phyloP scores from a whole-genome alignment of 2,329 filamentous ascomycete genomes.

The Pyrenochaeta sp. region DNA sequence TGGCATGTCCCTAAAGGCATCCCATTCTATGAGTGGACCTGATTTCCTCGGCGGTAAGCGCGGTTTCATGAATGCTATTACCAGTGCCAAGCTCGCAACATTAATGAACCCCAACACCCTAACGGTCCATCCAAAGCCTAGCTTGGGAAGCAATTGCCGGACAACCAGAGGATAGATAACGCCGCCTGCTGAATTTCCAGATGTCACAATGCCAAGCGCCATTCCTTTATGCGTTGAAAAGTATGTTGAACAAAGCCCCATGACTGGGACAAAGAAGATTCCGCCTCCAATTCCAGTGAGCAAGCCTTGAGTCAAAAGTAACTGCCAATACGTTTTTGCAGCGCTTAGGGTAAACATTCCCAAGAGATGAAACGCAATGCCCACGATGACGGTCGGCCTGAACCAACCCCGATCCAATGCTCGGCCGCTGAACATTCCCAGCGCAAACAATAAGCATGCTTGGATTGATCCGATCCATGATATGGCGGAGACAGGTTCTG shows the following conservation, averaged over 20 bases:
- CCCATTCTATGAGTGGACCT: conserved; percentile 64
- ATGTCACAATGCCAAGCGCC: conserved; percentile 66
- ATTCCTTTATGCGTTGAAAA: conserved; percentile 65
- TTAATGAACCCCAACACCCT: conserved; percentile 57
- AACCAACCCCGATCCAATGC: conserved; percentile 61
- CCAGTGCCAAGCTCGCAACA: conserved; percentile 41
- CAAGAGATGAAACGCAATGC: conserved; percentile 53
- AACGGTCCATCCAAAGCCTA: conserved; percentile 45
- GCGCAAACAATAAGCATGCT: conserved; percentile 56
- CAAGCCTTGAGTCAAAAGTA: conserved; percentile 43
- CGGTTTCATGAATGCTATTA: conserved; percentile 55
- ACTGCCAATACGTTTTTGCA: conserved; percentile 59
- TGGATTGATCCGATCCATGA: conserved; percentile 63
- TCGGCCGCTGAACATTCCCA: conserved; percentile 57
- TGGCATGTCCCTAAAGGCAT: conserved; percentile 64
- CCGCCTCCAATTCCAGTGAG: conserved; percentile 43
- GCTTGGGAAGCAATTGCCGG: conserved; percentile 57
- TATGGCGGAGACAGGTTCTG: conserved; percentile 53
- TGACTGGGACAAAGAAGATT: conserved; percentile 42
- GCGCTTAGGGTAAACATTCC: conserved; percentile 61
- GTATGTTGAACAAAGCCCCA: conserved; percentile 58
- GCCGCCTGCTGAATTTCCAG: conserved; percentile 68
- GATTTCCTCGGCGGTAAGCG: conserved; percentile 59
- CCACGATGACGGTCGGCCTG: conserved; percentile 51
- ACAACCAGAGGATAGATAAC: conserved; percentile 67